These are phyloP conservation scores for Sarocladium strictum DNA, from an alignment of 2,329 filamentous ascomycete species.

Conservation along the genomic window DNA sequence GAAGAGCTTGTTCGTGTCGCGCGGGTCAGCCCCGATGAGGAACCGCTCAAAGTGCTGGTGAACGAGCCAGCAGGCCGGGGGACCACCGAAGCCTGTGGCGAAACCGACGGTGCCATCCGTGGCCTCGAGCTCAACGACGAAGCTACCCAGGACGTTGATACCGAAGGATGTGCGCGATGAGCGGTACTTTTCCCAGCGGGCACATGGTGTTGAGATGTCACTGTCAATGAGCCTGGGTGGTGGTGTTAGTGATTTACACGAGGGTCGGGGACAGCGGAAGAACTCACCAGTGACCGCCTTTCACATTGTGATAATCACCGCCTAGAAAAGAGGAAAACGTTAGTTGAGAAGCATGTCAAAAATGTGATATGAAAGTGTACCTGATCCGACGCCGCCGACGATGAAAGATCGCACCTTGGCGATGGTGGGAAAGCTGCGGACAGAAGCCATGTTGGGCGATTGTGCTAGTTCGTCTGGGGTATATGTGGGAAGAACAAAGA, in stretches of 20 bases:
- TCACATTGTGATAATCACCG: slow-evolving; percentile 90
- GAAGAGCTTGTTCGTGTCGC: slow-evolving; percentile 86
- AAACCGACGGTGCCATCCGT: slow-evolving; percentile 90
- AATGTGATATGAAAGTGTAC: no score
- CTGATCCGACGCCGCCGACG: slow-evolving; percentile 54
- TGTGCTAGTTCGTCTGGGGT: neutral
- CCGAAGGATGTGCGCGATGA: slow-evolving; percentile 87
- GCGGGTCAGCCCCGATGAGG: slow-evolving; percentile 79
- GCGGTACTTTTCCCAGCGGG: slow-evolving; percentile 81
- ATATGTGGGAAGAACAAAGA: neutral
- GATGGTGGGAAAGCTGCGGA: slow-evolving; percentile 64
- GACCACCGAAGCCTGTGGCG: slow-evolving; percentile 86
- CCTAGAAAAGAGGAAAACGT: slow-evolving; percentile 31
- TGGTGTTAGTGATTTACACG: slow-evolving; percentile 1
- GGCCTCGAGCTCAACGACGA: slow-evolving; percentile 84
- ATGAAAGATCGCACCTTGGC: slow-evolving; percentile 69
- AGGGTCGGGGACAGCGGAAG: neutral
- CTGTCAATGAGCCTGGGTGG: slow-evolving; percentile 76
- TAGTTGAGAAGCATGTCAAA: slow-evolving; percentile 2
- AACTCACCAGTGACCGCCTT: slow-evolving; percentile 60
- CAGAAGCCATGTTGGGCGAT: slow-evolving; percentile 37
- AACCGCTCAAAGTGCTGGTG: slow-evolving; percentile 93
- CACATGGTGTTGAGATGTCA: slow-evolving; percentile 89
- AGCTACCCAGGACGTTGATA: slow-evolving; percentile 90
- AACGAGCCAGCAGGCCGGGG: slow-evolving; percentile 89